Evolutionary conservation across 495 filamentous ascomycete genomes (phyloP), one percentile per base, ranked within the genome.

Genomic region (Cairneyella variabilis): DNA sequence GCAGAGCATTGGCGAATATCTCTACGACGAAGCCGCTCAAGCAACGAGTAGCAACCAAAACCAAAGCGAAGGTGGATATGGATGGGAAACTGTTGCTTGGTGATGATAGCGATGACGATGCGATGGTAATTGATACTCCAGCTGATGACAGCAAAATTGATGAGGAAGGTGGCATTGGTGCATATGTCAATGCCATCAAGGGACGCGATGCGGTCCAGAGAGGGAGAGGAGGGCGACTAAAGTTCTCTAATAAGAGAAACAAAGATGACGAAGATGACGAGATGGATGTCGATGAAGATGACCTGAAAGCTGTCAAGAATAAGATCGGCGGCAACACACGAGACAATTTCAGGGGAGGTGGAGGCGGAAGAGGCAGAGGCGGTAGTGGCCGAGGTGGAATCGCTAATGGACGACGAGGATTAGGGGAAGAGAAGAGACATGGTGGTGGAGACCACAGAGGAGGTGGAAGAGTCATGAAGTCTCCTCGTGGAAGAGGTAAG

Each of bases 21-120:
- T 96, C 93, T 12, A 86, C 87, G 3, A 95, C 89, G 12, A 91
- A 88, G 66, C 93, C 93, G 2, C 69, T 74, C 32, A 81, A 80
- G 55, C 56, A 70, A 16, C 84, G 79, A 58, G 78, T 80, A 62
- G 76, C 71, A 17, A 67, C 67, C 40, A 79, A 70, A 61, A 74
- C 75, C 23, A 85, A 83, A 66, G 86, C 87, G 20, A 89, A 87
- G 75, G 77, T 78, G 21, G 86, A 95, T 54, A 53, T 83, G 20
- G 90, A 97, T 57, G 93, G 95, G n/a, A 95, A 92, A 71, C 79
- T 98, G 3, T 73, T 97, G 36, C 73, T 98, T 20, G 84, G 83
- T 34, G 62, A 64, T 23, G 72, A 75, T 37, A 71, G 74, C 32
- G 72, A 67, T 28, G 72, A 72, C 11, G 81, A 79, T 37, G 83